Evolutionary conservation across 2,329 filamentous ascomycete species (phyloP).

Genomic region (Magnaporthiopsis rhizophila): DNA sequence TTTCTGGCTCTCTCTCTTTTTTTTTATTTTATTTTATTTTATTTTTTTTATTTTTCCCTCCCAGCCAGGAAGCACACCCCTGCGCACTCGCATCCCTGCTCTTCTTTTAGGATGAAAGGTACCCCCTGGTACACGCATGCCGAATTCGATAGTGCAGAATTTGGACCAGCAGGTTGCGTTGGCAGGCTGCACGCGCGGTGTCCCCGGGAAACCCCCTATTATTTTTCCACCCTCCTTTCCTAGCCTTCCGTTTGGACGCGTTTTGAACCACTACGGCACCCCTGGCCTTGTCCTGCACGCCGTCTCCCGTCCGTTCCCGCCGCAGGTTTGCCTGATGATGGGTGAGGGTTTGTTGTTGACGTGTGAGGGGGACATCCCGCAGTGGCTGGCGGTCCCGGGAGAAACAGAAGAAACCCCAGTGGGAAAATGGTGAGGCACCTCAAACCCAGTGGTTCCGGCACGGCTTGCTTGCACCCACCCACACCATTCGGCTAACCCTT

Average conservation of each 20-base stretch:
- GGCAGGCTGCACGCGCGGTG: neutral
- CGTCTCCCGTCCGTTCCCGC: neutral
- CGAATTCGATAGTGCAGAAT: neutral
- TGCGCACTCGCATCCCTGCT: neutral
- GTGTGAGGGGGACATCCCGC: neutral
- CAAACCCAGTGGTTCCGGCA: neutral
- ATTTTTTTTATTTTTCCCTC: too few species aligned
- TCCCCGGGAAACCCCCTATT: neutral
- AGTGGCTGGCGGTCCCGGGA: neutral
- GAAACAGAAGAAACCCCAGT: neutral
- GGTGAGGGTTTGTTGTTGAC: neutral
- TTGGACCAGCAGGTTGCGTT: neutral
- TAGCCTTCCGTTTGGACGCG: neutral
- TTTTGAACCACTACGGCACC: neutral
- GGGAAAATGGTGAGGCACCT: neutral
- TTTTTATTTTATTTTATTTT: too few species aligned
- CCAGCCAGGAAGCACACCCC: too few species aligned
- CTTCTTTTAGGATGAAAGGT: neutral
- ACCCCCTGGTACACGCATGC: constrained; percentile 14
- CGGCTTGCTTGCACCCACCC: neutral
- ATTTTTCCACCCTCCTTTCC: neutral
- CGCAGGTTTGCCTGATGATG: neutral
- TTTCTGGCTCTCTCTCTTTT: too few species aligned
- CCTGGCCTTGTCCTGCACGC: neutral
- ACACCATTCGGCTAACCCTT: neutral